A percentile compares a stretch with the other conserved stretches of the same genome.
phyloP scores from a whole-genome alignment of 306 rosid genomes.

The Inga laurina region DNA sequence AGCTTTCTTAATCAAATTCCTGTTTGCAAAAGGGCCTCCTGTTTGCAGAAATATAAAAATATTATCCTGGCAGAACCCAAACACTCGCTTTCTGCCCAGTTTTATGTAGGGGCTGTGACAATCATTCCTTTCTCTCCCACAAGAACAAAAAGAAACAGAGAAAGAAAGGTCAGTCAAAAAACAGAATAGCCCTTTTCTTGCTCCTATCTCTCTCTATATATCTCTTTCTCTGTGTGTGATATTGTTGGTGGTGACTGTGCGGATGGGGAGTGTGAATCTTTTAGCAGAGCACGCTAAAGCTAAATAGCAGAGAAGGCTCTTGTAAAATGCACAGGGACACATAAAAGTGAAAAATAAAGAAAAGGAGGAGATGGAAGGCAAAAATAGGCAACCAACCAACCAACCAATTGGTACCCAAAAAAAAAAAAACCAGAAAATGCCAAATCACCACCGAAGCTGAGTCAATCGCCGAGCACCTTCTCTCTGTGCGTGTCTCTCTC shows the following conservation, averaged over 20 bases:
- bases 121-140: slow-evolving; percentile 14
- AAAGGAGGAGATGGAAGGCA: slow-evolving; percentile 15
- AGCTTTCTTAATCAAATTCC: slow-evolving; percentile 3
- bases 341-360: background rate
- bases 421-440: slow-evolving; percentile 42
- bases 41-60: background rate
- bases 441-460: slow-evolving; percentile 40
- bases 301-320: slow-evolving; percentile 17
- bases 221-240: background rate
- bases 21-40: background rate
- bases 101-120: background rate
- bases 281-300: slow-evolving; percentile 38
- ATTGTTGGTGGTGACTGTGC: background rate
- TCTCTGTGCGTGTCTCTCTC: background rate
- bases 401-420: slow-evolving; percentile 48
- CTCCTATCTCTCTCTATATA: background rate
- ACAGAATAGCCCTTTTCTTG: slow-evolving; percentile 4
- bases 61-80: slow-evolving; percentile 3
- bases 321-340: background rate
- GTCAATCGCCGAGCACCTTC: slow-evolving; percentile 34
- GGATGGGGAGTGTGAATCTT: background rate
- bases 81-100: slow-evolving; percentile 33
- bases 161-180: slow-evolving; percentile 23
- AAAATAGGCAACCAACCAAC: slow-evolving; percentile 29
- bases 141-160: slow-evolving; percentile 17